Percentiles rank a stretch among this genome's conserved stretches.
phyloP scores from a whole-genome alignment of 305 asterid species.

The Fraxinus nigra region DNA sequence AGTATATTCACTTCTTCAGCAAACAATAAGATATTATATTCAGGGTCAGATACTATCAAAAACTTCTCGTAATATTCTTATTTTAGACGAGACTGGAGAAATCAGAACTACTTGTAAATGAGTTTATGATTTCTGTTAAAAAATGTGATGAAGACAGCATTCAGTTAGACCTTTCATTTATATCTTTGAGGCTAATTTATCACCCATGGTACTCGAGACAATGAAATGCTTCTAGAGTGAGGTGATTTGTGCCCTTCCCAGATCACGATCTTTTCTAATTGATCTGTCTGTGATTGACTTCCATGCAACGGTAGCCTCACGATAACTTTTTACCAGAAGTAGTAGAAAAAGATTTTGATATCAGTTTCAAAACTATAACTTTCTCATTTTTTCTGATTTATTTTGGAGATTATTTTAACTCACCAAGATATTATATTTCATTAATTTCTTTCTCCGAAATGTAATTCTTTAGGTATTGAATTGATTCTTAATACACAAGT shows the following conservation, averaged over 20 bases:
- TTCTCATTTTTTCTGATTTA: conserved; percentile 4
- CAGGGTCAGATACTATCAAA: not conserved
- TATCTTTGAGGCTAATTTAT: not conserved
- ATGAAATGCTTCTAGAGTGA: not conserved
- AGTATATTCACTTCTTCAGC: not conserved
- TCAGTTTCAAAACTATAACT: not conserved
- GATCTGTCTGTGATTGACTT: not conserved
- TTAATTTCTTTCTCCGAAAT: conserved; percentile 12
- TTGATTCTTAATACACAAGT: conserved; percentile 84
- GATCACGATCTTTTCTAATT: not conserved
- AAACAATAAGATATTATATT: not conserved
- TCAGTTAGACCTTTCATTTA: not conserved
- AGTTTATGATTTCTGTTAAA: not conserved
- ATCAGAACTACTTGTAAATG: not conserved
- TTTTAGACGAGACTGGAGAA: not conserved
- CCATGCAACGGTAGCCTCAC: not conserved
- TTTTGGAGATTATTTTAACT: not conserved
- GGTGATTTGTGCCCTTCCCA: not conserved
- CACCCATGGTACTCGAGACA: not conserved
- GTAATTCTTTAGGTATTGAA: conserved; percentile 62
- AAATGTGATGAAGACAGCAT: not conserved
- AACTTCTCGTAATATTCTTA: not conserved
- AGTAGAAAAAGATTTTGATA: not conserved
- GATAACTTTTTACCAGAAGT: not conserved
- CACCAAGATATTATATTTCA: not conserved